These are phyloP conservation scores for Neltuma alba DNA, from an alignment of 306 rosid genomes.

Conservation along the genomic window DNA sequence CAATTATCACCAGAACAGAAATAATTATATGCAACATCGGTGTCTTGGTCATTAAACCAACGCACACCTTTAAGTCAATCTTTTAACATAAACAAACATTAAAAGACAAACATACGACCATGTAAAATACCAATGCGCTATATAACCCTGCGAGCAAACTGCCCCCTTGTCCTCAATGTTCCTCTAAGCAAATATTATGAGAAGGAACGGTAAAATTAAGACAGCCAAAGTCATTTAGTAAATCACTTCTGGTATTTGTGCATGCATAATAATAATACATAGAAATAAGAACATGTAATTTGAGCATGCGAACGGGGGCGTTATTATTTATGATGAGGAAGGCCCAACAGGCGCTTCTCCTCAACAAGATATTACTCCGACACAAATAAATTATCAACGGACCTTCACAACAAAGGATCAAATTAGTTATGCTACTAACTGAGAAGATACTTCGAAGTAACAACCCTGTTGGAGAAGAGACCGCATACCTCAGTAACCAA, in stretches of 20 bases:
- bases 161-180: not conserved
- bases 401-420: not conserved
- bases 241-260: not conserved
- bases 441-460: not conserved
- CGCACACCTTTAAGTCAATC: not conserved
- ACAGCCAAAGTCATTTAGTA: not conserved
- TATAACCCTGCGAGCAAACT: not conserved
- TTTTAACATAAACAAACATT: not conserved
- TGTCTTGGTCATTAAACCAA: not conserved
- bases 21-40: not conserved
- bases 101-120: too few relatives aligned
- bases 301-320: not conserved
- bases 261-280: not conserved
- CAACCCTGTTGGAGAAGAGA: not conserved
- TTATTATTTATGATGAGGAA: not conserved
- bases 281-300: not conserved
- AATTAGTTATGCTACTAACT: not conserved
- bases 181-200: not conserved
- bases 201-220: not conserved
- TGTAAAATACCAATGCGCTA: not conserved
- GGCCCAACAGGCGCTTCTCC: not conserved
- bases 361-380: not conserved
- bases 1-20: not conserved
- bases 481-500: not conserved
- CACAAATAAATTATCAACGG: not conserved